Evolutionary conservation across 108 stramenopile genomes (phyloP), one percentile per base, ranked within the genome.

Genomic region (Skeletonema grethae): DNA sequence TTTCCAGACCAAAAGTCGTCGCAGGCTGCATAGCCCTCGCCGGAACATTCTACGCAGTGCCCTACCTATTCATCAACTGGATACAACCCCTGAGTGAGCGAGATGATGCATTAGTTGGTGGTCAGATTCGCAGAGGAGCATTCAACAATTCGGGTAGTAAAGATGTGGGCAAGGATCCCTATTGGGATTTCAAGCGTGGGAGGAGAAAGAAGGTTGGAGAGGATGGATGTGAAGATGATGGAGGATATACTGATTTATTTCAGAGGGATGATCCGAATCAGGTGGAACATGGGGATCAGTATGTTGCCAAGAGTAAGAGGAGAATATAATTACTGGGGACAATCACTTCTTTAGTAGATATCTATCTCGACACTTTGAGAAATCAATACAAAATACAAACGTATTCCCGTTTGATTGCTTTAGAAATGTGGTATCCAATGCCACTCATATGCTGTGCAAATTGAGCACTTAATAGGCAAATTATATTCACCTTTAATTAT

Each of bases 101-200:
- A 7, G 90, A 91, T 10, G 83, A 78, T 13, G 73, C 84, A 11
- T 65, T 94, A 61, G 88, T 86, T 1, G 80, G 76, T 0, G 73
- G 86, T 4, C 88, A 89, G 74, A 86, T 86, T 20, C 85, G 89
- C 63, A 70, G 92, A 34, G 92, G 92, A 2, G 86, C 92, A 79
- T 93, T 90, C 66, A 82, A 70, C 36, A 93, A 93, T 72, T 83
- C 81, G 3, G 92, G 92, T 12, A 75, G 78, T 9, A 69, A 64
- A 36, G 93, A 94, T 82, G 90, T 77, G 0, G 93, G 93, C 0
- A 85, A 84, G 57, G 93, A 94, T 84, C 88, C 89, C 1, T 86
- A 91, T 72, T 94, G 93, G 93, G 86, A 91, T 73, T 89, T 87
- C 70, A 83, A 83, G 38, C 83, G 57, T 10, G 89, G 90, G n/a